Base-by-base conservation (phyloP, 2,329 filamentous ascomycete species). In the Penicillium sp. region DNA sequence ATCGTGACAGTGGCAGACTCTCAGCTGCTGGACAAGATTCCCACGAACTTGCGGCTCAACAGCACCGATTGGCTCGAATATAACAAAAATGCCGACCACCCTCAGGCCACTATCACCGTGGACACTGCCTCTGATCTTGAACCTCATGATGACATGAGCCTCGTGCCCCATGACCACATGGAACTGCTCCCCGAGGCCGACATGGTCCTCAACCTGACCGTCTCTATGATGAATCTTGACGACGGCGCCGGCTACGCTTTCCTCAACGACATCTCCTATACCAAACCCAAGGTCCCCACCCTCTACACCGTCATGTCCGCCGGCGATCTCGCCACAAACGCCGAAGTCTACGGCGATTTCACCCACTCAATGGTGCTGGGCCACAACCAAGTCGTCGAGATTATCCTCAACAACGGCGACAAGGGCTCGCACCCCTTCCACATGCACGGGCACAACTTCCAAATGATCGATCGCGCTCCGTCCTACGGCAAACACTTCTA, bases 111-210 rank as follows among this genome's bases (percentile, higher is more conserved):
- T 2, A 71, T 73, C 47, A 67, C 60, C 0, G 67, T 72, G 12
- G 64, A 66, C 0, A 57, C 45, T 17, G 57, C 69, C 5, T 64
- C 65, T 50, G 82, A 84, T 3, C 87, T 92, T 47, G 77, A 88
- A 17, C 83, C 87, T 0, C 89, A 88, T 60, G 91, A 96, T 69
- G 92, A 96, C 71, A 86, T 90, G 63, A 82, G 76, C 0, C 83
- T 96, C 0, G 81, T 88, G 1, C 90, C 92, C 0, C 81, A 84
- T 55, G 91, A 96, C 69, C 83, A 84, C 50, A 79, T 86, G 75
- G 77, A 82, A 10, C 78, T 89, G 2, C 82, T 88, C 4, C 81
- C 83, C 2, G 79, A 86, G 4, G 87, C 90, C 0, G 86, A 90
- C 11, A 10, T 64, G 5, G 62, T 58, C 4, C 65, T 73, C 82